These are phyloP conservation scores for Polygonum aviculare DNA, from an alignment of 148 eudicot species.

Conservation along the genomic window DNA sequence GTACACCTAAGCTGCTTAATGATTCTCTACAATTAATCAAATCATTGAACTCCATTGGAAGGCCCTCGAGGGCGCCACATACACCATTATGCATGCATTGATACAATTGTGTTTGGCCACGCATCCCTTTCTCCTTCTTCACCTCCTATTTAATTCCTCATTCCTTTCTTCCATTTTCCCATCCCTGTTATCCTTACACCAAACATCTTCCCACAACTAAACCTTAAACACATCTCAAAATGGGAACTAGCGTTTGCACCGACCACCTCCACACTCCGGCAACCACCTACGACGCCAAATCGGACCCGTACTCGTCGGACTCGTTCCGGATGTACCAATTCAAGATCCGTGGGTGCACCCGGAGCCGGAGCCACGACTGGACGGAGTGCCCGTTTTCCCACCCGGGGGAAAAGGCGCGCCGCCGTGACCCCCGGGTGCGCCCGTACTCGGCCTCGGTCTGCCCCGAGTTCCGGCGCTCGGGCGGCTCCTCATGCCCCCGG, in stretches of 20 bases:
- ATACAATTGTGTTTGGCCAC: neutral
- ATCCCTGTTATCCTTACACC: neutral
- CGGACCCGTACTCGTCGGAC: neutral
- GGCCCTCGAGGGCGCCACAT: neutral
- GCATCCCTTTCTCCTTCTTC: constrained; percentile 1
- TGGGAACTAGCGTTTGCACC: constrained; percentile 2
- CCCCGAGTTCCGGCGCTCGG: neutral
- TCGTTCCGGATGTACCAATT: constrained; percentile 6
- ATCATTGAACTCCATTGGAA: neutral
- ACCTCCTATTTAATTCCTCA: neutral
- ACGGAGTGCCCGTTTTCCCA: constrained; percentile 12
- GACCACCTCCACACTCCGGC: neutral
- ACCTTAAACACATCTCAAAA: neutral
- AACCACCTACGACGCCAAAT: neutral
- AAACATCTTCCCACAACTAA: neutral
- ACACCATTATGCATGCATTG: neutral
- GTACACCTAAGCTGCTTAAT: too few species aligned
- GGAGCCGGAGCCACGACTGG: constrained; percentile 12
- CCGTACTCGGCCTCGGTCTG: neutral
- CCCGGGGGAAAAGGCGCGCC: constrained; percentile 11
- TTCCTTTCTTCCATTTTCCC: neutral
- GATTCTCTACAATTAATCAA: too few species aligned
- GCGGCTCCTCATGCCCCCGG: neutral
- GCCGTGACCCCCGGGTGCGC: neutral
- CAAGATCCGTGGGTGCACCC: neutral